These are phyloP conservation scores for Trametes elegans DNA, from an alignment of 768 basidiomycete genomes.

Conservation along the genomic window DNA sequence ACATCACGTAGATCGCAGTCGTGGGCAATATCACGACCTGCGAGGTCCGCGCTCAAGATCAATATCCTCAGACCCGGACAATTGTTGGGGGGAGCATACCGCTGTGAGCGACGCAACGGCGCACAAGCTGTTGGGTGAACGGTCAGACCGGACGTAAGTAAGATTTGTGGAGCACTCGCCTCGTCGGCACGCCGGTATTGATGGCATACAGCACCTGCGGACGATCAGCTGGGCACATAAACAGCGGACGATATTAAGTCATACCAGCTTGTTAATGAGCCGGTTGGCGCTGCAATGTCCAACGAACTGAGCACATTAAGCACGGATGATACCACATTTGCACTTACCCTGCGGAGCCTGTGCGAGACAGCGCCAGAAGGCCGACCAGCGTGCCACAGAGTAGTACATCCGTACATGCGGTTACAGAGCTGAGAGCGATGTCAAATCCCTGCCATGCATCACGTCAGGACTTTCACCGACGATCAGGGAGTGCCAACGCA, in stretches of 20 bases:
- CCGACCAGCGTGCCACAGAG: conserved; percentile 8
- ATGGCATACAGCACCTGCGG: conserved; percentile 12
- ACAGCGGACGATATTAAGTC: not conserved
- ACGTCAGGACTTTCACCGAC: too few relatives aligned
- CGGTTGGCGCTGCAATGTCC: conserved; percentile 11
- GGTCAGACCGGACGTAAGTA: not conserved
- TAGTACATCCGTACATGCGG: conserved; percentile 11
- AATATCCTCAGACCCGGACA: too few relatives aligned
- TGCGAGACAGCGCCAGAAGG: conserved; percentile 11
- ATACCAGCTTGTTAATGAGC: conserved; percentile 16
- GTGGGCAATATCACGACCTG: conserved; percentile 11
- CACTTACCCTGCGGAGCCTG: conserved; percentile 7
- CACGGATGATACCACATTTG: too few relatives aligned
- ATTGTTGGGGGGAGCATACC: not conserved
- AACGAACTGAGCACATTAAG: not conserved
- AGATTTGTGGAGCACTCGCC: not conserved
- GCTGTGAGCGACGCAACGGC: conserved; percentile 5
- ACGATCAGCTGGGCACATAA: not conserved
- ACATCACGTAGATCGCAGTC: conserved; percentile 12
- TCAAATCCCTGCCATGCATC: not conserved
- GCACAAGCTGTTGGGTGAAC: not conserved
- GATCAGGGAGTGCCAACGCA: too few relatives aligned
- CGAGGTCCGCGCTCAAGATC: not conserved
- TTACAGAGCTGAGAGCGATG: conserved; percentile 7
- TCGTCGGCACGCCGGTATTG: conserved; percentile 9